Conservation (phyloP, 805 yeast genomes). For the Scheffersomyces spartinae region DNA sequence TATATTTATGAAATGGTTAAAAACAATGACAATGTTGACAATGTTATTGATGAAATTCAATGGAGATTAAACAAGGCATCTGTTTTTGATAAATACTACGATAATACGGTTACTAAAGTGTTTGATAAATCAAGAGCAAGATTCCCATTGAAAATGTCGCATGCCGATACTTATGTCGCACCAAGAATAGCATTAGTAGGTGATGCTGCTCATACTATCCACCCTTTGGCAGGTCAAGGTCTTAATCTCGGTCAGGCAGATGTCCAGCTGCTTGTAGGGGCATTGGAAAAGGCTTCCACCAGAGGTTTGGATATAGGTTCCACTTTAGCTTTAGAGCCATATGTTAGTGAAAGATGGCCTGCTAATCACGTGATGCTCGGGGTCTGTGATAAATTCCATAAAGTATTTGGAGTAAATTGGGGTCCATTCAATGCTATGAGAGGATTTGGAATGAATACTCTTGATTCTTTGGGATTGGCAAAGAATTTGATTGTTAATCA, state of each 20-base stretch:
- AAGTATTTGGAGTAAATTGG: conserved; percentile 64
- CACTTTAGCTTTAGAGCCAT: conserved; percentile 70
- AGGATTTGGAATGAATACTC: conserved; percentile 60
- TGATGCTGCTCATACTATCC: conserved; percentile 96
- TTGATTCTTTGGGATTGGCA: conserved; percentile 51
- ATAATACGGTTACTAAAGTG: conserved; percentile 53
- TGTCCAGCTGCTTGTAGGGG: conserved; percentile 56
- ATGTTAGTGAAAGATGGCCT: conserved; percentile 74
- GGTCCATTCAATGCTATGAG: conserved; percentile 67
- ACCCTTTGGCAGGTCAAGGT: conserved; percentile 97
- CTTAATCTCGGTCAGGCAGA: conserved; percentile 96
- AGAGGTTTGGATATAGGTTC: conserved; percentile 88
- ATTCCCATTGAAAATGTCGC: conserved; percentile 81
- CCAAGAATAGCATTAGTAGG: conserved; percentile 90
- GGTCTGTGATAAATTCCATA: conserved; percentile 84
- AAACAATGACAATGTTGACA: conserved; percentile 30
- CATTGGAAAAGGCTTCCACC: conserved; percentile 56
- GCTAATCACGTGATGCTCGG: conserved; percentile 74
- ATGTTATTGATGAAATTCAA: conserved; percentile 53
- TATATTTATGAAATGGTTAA: conserved; percentile 42
- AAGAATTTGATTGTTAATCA: conserved; percentile 60
- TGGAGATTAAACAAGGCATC: conserved; percentile 48
- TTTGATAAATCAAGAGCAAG: conserved; percentile 62
- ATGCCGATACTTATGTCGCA: conserved; percentile 79
- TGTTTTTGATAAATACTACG: conserved; percentile 42